Evolutionary conservation across 2,329 filamentous ascomycete genomes (phyloP).

Genomic region (Colletotrichum echinochloae): DNA sequence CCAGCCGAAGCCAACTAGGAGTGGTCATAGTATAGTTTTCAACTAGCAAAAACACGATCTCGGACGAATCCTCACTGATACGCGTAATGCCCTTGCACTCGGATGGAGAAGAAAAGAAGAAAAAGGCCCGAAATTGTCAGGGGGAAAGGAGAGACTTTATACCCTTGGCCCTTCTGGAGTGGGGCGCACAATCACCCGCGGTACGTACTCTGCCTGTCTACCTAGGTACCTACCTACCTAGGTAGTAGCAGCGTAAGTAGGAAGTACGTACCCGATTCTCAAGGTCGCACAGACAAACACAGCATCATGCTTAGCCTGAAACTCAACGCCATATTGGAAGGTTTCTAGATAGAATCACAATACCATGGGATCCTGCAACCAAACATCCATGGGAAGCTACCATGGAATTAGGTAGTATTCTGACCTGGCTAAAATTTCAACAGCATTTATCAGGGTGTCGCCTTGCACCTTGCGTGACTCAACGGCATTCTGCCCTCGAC

Average conservation of each 20-base stretch:
- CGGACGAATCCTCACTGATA: slow-evolving; percentile 90
- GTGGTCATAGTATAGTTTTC: slow-evolving; percentile 86
- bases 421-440: too few species aligned
- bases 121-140: slow-evolving; percentile 41
- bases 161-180: slow-evolving; percentile 3
- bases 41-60: slow-evolving; percentile 91
- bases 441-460: not conserved
- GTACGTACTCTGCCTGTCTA: slow-evolving; percentile 14
- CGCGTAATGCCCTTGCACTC: slow-evolving; percentile 83
- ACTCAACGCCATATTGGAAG: too few species aligned
- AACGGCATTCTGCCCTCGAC: not conserved
- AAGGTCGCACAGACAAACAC: not conserved
- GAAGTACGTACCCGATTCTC: not conserved
- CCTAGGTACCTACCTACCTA: too few species aligned
- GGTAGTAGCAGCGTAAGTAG: too few species aligned
- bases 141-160: slow-evolving; percentile 34
- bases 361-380: too few species aligned
- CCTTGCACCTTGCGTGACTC: not conserved
- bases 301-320: not conserved
- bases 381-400: too few species aligned
- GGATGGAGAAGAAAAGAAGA: slow-evolving; percentile 64
- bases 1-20: slow-evolving; percentile 76
- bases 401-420: too few species aligned
- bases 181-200: slow-evolving; percentile 22
- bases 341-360: not conserved